Base-by-base conservation (phyloP, 768 basidiomycete species). In the Lentinula aciculospora region DNA sequence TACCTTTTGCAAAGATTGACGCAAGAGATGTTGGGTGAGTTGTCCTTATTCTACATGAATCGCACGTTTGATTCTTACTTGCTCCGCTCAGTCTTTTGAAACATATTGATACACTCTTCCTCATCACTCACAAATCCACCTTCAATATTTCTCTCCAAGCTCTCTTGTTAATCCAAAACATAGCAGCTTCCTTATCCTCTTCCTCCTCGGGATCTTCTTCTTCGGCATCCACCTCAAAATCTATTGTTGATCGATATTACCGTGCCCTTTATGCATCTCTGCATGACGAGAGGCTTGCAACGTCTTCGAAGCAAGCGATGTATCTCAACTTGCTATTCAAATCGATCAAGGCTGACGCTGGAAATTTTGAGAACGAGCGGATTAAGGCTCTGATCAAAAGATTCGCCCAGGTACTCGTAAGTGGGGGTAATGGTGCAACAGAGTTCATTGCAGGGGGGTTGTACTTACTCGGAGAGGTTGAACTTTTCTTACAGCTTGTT, bases 131-230 rank as follows among this genome's bases (percentile, higher is more conserved):
- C 71, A 89, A 83, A 7, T 94, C 93, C 7, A 97, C 94, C 0
- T 99, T 99, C 83, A 97, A 96, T 69, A 94, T 94, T 65, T 93
- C 93, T 9, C 81, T 98, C 3, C 96, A 96, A 68, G 91, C 95
- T 0, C 83, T 98, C 1, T 81, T 89, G 37, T 80, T 98, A 5
- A 89, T 98, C 58, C 89, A 89, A 66, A 94, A 92, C 63, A 89
- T 98, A 37, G 75, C 83, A 15, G 73, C 81, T 0, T 79, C 85
- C 0, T 76, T 86, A 7, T 67, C 75, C 0, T 63, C 76, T 19
- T 64, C 74, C 15, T 66, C 76, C 1, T 65, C 77, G 7, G 61
- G 76, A 12, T 66, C 74, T 1, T 71, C 76, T 1, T 73, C 79
- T 0, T 71, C 80, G 0, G 71, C 79, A 29, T 64, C 71, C 15